Percentiles rank a stretch among this genome's conserved stretches.
Evolutionary conservation across 2,329 filamentous ascomycete genomes (phyloP).

Genomic region (Bipolaris oryzae): DNA sequence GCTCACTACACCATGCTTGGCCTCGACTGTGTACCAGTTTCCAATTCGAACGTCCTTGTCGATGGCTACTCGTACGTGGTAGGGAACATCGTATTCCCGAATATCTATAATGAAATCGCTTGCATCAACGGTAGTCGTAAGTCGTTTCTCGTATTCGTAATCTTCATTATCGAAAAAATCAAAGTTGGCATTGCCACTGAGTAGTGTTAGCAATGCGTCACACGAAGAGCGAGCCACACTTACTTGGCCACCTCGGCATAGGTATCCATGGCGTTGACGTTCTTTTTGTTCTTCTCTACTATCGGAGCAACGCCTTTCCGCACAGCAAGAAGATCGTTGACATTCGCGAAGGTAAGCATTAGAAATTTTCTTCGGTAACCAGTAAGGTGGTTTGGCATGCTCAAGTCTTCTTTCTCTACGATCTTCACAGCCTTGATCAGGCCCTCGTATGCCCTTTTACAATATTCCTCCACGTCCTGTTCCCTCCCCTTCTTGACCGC

Average conservation of each 20-base stretch:
- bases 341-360: constrained; percentile 85
- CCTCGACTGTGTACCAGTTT: constrained; percentile 96
- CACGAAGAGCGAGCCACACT: constrained; percentile 42
- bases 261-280: constrained; percentile 95
- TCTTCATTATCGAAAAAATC: constrained; percentile 90
- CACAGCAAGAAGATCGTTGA: constrained; percentile 82
- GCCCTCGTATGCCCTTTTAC: constrained; percentile 77
- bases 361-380: constrained; percentile 90
- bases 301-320: constrained; percentile 84
- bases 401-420: constrained; percentile 89
- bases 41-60: constrained; percentile 95
- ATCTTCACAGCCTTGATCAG: constrained; percentile 77
- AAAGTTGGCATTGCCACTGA: constrained; percentile 77
- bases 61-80: constrained; percentile 98
- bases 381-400: constrained; percentile 93
- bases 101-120: constrained; percentile 99
- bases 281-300: constrained; percentile 95
- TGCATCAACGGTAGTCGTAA: constrained; percentile 80
- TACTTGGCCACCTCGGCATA: constrained; percentile 95
- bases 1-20: constrained; percentile 87
- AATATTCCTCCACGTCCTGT: constrained; percentile 95
- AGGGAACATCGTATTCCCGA: constrained; percentile 98
- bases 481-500: constrained; percentile 88
- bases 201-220: constrained; percentile 21
- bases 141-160: constrained; percentile 79